Evolutionary conservation across 495 filamentous ascomycete species (phyloP), one percentile per base, ranked within the genome.

Genomic region (Tuber microsphaerosporum): DNA sequence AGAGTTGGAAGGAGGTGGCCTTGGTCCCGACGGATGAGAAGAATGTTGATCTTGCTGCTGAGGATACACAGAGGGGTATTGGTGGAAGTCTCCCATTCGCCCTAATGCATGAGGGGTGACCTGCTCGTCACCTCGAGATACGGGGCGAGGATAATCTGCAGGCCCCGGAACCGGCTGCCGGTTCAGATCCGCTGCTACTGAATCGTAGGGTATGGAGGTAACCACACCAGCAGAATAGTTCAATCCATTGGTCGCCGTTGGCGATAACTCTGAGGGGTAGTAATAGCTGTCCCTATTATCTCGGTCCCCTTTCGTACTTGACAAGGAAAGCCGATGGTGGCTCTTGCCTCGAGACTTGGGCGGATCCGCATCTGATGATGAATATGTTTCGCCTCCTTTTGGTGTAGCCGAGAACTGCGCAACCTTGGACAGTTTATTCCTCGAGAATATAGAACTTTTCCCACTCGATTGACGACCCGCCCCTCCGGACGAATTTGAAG

Each of bases 191-290:
- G 89, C 82, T 43, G 87, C 84, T n/a, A 91, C 85, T 75, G 86
- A 90, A 73, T 97, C 92, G 84, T 94, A 97, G 19, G 95, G 93
- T 75, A 99, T 94, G 1, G 92, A 91, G 12, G 94, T 93, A 75
- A 97, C 93, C 20, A 94, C 88, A 70, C 93, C 95, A n/a, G 94
- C 89, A 45, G 88, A 92, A 84, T 90, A 90, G 75, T 91, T 90
- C 37, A 96, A 81, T 56, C 88, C 89, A n/a, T 76, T 79, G 31
- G 76, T 56, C 17, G 75, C 86, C 76, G 76, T 91, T 87, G 39
- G 84, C 73, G 75, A 86, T 84, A 78, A 85, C 76, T 81, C 83
- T 75, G 77, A 85, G 76, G 72, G 68, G 31, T 75, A 79, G 51
- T 79, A 79, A 43, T 78, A 69, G n/a, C 77, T 79, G 34, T 79